Evolutionary conservation across 2,329 filamentous ascomycete species (phyloP).

Genomic region (Verticillium dahliae): DNA sequence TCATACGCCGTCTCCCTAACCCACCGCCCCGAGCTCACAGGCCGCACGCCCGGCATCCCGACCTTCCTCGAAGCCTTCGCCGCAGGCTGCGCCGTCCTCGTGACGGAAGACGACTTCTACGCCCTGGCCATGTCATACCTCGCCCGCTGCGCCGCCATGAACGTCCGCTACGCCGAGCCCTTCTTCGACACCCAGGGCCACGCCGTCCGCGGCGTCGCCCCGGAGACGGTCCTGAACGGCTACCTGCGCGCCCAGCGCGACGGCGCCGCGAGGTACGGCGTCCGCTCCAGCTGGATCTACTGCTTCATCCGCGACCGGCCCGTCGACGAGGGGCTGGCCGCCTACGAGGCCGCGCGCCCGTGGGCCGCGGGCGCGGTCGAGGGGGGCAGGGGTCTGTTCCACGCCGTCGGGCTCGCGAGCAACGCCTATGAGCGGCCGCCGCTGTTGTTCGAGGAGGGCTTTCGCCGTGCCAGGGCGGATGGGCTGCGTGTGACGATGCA

Average conservation of each 20-base stretch:
- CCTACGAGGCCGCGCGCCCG: constrained; percentile 28
- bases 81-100: constrained; percentile 64
- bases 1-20: constrained; percentile 47
- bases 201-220: constrained; percentile 53
- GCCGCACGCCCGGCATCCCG: constrained; percentile 19
- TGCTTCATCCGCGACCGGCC: constrained; percentile 35
- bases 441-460: constrained; percentile 33
- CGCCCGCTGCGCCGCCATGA: constrained; percentile 52
- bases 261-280: constrained; percentile 17
- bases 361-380: constrained; percentile 22
- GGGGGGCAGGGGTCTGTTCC: constrained; percentile 29
- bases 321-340: constrained; percentile 26
- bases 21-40: constrained; percentile 29
- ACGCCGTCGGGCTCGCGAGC: constrained; percentile 38
- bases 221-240: constrained; percentile 57
- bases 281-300: constrained; percentile 29
- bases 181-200: constrained; percentile 81
- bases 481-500: constrained; percentile 40
- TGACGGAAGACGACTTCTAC: constrained; percentile 62
- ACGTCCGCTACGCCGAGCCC: constrained; percentile 68
- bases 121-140: constrained; percentile 69
- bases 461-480: constrained; percentile 26
- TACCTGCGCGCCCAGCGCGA: constrained; percentile 29
- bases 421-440: constrained; percentile 39
- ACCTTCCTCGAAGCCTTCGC: constrained; percentile 72